These are phyloP conservation scores for Dioscorea dumetorum DNA, from an alignment of 106 monocot species.

Conservation along the genomic window DNA sequence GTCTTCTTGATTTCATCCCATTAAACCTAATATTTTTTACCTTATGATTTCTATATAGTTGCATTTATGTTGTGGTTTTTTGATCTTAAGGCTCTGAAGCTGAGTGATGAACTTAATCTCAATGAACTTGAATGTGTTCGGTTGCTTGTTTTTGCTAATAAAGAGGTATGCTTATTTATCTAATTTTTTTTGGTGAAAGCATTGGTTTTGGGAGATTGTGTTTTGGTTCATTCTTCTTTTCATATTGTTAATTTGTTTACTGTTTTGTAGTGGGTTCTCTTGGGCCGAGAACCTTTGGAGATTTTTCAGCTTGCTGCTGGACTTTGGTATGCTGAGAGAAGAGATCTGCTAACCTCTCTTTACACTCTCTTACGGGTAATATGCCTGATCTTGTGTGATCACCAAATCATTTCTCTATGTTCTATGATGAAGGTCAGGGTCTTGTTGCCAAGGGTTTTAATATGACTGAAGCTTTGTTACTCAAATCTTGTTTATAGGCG, in stretches of 20 bases:
- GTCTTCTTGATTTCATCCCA: no score
- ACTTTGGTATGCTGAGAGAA: slow-evolving; percentile 93
- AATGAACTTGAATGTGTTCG: slow-evolving; percentile 91
- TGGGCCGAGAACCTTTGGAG: slow-evolving; percentile 81
- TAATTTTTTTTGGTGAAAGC: slow-evolving; percentile 3
- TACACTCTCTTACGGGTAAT: slow-evolving; percentile 81
- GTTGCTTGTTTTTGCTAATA: slow-evolving; percentile 73
- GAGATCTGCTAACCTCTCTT: slow-evolving; percentile 73
- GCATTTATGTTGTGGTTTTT: slow-evolving; percentile 1
- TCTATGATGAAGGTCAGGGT: no score
- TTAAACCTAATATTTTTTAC: not conserved
- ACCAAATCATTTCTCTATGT: no score
- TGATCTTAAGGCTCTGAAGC: slow-evolving; percentile 66
- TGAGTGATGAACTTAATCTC: slow-evolving; percentile 93
- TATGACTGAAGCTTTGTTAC: no score
- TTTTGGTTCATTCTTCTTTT: not conserved
- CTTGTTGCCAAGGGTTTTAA: no score
- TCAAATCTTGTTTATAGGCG: slow-evolving; percentile 39
- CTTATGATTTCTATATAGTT: not conserved
- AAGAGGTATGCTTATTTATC: slow-evolving; percentile 50
- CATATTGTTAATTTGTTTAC: not conserved
- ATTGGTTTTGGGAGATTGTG: no score
- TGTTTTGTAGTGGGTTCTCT: slow-evolving; percentile 61
- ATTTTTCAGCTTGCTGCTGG: slow-evolving; percentile 86
- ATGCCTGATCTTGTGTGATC: not conserved